Base-by-base conservation (phyloP, 306 rosid species). In the Carpinus fangiana region DNA sequence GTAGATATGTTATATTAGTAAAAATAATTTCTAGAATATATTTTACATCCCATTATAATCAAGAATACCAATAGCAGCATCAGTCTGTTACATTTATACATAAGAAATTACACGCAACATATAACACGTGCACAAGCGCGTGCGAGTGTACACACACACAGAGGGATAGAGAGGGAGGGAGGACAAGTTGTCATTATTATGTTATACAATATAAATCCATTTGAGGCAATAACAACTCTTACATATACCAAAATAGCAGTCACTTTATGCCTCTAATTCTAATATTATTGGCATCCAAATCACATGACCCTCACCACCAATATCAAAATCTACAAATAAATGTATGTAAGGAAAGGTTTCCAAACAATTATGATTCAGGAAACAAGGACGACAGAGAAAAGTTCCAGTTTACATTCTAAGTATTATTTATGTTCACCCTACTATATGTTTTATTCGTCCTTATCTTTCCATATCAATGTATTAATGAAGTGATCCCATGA, bases 31-130 rank as follows among this genome's bases (percentile, higher is more conserved):
- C 46, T 17, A 69, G 0, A 18, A 20, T 5, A n/a, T 70, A 46
- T 45, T 70, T 1, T 20, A 41, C 7, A 4, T 4, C 3, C 21
- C 26, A 36, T 34, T 12, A 70, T 70, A 2, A 57, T 45, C 41
- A 21, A 77, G 26, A 14, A 81, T 71, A 70, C 43, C 70, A 69
- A 43, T 62, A 43, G 70, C 66, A 74, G 12, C 12, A 8, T 21
- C 26, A 36, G 13, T 70, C 11, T 61, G 53, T 62, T 62, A 69
- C 60, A 59, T 79, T 77, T 69, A 14, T 51, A 20, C 12, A 59
- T 36, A 75, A 52, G 43, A 74, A 76, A n/a, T 52, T n/a, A 10
- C 17, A 45, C 62, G n/a, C 12, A 54, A 54, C 59, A 54, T n/a
- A 41, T 48, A 12, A 48, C 52, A 48, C 4, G 14, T 4, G 16